Base-by-base conservation (phyloP, 345 rosid genomes). In the Salix koriyanagi region DNA sequence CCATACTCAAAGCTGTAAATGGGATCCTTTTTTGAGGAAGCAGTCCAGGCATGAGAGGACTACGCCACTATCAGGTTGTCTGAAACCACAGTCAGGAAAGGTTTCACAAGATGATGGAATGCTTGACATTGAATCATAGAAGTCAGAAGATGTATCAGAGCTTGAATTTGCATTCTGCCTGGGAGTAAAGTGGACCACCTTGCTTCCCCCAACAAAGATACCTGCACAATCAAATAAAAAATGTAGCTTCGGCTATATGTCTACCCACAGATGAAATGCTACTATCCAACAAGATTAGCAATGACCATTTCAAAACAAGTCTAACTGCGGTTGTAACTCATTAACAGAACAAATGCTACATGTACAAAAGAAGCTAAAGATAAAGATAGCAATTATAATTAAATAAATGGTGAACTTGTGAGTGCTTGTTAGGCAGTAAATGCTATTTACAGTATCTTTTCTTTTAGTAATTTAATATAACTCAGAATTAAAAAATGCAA, bases 121-220 rank as follows among this genome's bases (percentile, higher is more conserved):
- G 79, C 67, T 81, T 46, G 84, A 79, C 67, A 72, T 61, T 42
- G 91, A 69, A 71, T 87, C 89, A 66, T 81, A 67, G 69, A 79
- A 21, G 44, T 86, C 87, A 30, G 87, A 77, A 72, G 91, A 83
- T 56, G 85, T 32, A 58, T 78, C 86, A 2, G 50, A 70, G 70
- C 81, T 80, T 61, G 88, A 77, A 81, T 85, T 76, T 26, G 85
- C 67, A 68, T 82, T 87, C 21, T 73, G 78, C 73, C 91, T 89
- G 41, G 98, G 98, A 76, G 90, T 89, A 85, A 96, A 96, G 74
- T 94, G 99, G 76, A 96, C 98, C 79, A 96, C 97, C 85, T 96
- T 96, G 91, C 94, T 91, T 83, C 98, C 99, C 69, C 99, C 99
- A 21, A 96, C 97, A 87, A 82, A 96, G 54, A 96, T 89, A 42